These are phyloP conservation scores for Penicillium olsonii DNA, from an alignment of 2,329 filamentous ascomycete species.

Conservation along the genomic window DNA sequence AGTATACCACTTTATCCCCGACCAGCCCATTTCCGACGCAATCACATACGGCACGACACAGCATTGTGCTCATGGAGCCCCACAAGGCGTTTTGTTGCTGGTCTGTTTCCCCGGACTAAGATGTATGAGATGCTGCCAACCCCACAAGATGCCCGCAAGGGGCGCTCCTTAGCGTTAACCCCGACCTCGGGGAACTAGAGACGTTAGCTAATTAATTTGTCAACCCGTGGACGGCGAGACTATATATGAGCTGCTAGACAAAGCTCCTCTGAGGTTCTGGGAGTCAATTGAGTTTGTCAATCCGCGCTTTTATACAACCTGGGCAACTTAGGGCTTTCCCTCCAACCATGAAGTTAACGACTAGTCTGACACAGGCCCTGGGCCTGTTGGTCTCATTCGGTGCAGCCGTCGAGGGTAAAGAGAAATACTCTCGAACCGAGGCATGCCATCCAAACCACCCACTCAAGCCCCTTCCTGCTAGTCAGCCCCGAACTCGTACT, in stretches of 20 bases:
- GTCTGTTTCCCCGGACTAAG: slow-evolving; percentile 21
- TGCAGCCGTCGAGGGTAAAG: slow-evolving; percentile 17
- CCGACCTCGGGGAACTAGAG: background rate
- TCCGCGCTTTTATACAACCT: background rate
- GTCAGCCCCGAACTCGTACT: slow-evolving; percentile 25
- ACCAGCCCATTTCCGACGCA: slow-evolving; percentile 1
- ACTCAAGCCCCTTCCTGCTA: slow-evolving; percentile 33
- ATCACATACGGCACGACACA: background rate
- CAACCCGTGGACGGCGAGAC: background rate
- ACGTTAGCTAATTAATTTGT: background rate
- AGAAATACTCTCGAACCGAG: slow-evolving; percentile 20
- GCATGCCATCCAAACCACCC: slow-evolving; percentile 31
- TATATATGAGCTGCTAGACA: background rate
- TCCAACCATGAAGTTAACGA: slow-evolving; percentile 28
- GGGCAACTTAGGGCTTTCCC: background rate
- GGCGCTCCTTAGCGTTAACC: slow-evolving; percentile 7
- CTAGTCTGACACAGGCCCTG: slow-evolving; percentile 22
- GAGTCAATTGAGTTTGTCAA: background rate
- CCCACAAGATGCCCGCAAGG: slow-evolving; percentile 2
- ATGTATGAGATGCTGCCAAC: slow-evolving; percentile 2
- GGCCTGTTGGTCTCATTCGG: slow-evolving; percentile 24
- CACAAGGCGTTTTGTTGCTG: slow-evolving; percentile 11
- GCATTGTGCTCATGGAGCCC: slow-evolving; percentile 5
- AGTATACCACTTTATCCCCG: slow-evolving; percentile 9
- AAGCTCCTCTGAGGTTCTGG: background rate